Conservation (phyloP, 1,284 basidiomycete genomes). For the Cryptococcus neoformans region DNA sequence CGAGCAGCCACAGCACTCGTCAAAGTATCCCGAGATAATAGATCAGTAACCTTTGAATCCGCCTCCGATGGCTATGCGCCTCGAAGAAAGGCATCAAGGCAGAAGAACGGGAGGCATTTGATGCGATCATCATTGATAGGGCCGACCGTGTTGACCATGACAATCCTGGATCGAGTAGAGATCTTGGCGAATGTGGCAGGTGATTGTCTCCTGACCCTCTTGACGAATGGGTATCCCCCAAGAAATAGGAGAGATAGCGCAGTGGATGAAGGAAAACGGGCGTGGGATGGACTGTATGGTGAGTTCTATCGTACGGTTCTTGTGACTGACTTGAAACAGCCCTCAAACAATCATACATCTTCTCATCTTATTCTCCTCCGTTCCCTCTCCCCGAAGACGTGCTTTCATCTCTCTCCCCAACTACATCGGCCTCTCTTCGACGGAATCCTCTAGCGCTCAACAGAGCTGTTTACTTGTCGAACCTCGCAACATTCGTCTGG, state of each 20-base stretch:
- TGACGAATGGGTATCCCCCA: slow-evolving; percentile 1
- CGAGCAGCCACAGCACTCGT: too few relatives aligned
- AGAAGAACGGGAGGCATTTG: too few relatives aligned
- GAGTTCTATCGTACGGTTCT: slow-evolving; percentile 1
- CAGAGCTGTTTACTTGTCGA: slow-evolving; percentile 18
- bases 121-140: too few relatives aligned
- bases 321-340: slow-evolving; percentile 6
- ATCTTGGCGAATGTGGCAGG: slow-evolving; percentile 24
- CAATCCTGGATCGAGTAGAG: slow-evolving; percentile 18
- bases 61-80: too few relatives aligned
- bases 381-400: slow-evolving; percentile 18
- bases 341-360: slow-evolving; percentile 20
- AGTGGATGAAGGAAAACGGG: neutral
- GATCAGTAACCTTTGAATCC: too few relatives aligned
- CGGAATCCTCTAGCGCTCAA: slow-evolving; percentile 5
- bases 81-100: too few relatives aligned
- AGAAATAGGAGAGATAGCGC: neutral
- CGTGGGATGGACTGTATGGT: slow-evolving; percentile 25
- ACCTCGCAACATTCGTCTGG: slow-evolving; percentile 30
- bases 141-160: slow-evolving; percentile 4
- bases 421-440: too few relatives aligned
- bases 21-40: too few relatives aligned
- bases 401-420: slow-evolving; percentile 9
- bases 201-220: slow-evolving; percentile 26
- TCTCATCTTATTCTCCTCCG: slow-evolving; percentile 17